A percentile compares a stretch with the other conserved stretches of the same genome.
Evolutionary conservation across 1,284 basidiomycete species (phyloP).

Genomic region (Apiotrichum montevideense): DNA sequence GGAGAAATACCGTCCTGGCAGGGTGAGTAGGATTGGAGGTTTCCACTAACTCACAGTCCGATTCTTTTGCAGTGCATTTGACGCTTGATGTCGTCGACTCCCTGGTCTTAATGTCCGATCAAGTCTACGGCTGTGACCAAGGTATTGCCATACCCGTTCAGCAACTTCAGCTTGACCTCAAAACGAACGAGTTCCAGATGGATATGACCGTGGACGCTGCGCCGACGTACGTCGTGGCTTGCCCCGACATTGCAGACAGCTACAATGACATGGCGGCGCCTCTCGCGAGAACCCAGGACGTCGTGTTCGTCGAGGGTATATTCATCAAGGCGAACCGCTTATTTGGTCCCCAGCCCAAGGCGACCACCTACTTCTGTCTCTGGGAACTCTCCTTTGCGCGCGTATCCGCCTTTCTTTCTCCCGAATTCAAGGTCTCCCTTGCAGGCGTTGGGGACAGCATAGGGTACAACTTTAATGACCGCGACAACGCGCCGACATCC

Average conservation of each 20-base stretch:
- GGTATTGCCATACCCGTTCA: constrained; percentile 58
- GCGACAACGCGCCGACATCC: constrained; percentile 69
- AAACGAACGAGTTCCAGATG: constrained; percentile 79
- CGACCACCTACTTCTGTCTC: constrained; percentile 76
- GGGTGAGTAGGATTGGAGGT: constrained; percentile 50
- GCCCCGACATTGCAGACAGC: constrained; percentile 51
- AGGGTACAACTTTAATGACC: constrained; percentile 63
- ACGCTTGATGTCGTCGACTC: constrained; percentile 55
- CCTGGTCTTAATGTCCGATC: constrained; percentile 62
- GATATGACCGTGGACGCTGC: constrained; percentile 72
- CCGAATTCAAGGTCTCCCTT: constrained; percentile 55
- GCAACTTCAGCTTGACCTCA: constrained; percentile 65
- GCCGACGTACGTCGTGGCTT: constrained; percentile 55
- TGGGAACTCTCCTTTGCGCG: constrained; percentile 73
- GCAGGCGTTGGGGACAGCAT: constrained; percentile 57
- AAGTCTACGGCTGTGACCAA: constrained; percentile 63
- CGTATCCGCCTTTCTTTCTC: constrained; percentile 57
- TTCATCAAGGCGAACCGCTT: constrained; percentile 74
- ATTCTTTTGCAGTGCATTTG: constrained; percentile 70
- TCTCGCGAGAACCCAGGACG: constrained; percentile 22
- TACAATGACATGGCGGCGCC: constrained; percentile 27
- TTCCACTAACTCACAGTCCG: constrained; percentile 56
- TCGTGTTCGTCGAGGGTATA: constrained; percentile 62
- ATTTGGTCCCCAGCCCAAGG: constrained; percentile 79
- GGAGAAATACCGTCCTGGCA: constrained; percentile 67